A percentile compares a stretch with the other conserved stretches of the same genome.
Evolutionary conservation across 768 basidiomycete species (phyloP).

Genomic region (Dioszegia crocea): DNA sequence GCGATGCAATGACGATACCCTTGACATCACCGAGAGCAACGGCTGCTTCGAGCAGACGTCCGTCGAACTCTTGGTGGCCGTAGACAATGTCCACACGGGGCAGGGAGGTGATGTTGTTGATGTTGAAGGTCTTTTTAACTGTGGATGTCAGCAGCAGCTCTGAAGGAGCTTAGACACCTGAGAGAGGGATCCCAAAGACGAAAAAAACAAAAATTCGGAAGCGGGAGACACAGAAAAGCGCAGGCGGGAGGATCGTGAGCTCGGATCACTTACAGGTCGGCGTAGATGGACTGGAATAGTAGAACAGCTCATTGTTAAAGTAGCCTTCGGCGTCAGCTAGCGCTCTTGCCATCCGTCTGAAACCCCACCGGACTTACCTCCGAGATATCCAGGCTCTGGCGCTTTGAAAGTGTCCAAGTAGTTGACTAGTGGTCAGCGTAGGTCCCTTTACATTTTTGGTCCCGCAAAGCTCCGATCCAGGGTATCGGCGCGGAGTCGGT

Average conservation of each 20-base stretch:
- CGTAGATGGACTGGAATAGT: slow-evolving; percentile 12
- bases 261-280: slow-evolving; percentile 16
- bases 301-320: slow-evolving; percentile 23
- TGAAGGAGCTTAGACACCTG: not conserved
- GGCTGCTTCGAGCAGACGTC: slow-evolving; percentile 4
- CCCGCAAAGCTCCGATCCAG: no score
- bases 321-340: no score
- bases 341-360: no score
- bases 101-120: slow-evolving; percentile 15
- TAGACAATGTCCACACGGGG: slow-evolving; percentile 25
- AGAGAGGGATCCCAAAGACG: no score
- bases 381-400: slow-evolving; percentile 32
- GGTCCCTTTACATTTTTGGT: no score
- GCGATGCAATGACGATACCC: slow-evolving; percentile 12
- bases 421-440: slow-evolving; percentile 8
- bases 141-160: not conserved
- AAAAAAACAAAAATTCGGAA: no score
- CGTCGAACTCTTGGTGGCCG: slow-evolving; percentile 11
- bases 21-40: slow-evolving; percentile 11
- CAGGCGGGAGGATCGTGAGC: no score
- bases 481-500: no score
- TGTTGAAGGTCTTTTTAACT: slow-evolving; percentile 49
- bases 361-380: no score
- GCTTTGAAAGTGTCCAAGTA: slow-evolving; percentile 43
- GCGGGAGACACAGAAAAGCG: no score